These are phyloP conservation scores for Teratosphaeria zuluensis DNA, from an alignment of 2,329 filamentous ascomycete genomes.

Conservation along the genomic window DNA sequence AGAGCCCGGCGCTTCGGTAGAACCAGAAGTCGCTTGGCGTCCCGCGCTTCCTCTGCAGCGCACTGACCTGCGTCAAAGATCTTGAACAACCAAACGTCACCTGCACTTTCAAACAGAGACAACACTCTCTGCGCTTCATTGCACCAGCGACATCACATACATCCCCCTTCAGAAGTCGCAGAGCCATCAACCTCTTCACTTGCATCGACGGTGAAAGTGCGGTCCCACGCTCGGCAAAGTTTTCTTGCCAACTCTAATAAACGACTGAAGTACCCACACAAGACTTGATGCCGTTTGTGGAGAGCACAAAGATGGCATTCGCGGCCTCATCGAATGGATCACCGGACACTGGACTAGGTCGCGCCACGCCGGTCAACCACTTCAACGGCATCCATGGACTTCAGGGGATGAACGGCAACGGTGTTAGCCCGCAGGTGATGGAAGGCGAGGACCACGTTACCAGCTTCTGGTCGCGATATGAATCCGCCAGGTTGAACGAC, in stretches of 20 bases:
- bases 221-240: background rate
- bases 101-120: background rate
- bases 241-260: background rate
- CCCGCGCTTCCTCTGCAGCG: background rate
- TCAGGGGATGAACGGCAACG: background rate
- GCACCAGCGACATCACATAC: background rate
- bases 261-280: background rate
- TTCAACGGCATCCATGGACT: background rate
- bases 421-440: background rate
- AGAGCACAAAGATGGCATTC: background rate
- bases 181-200: background rate
- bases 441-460: conserved; percentile 4
- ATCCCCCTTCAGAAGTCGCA: background rate
- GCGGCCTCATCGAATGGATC: background rate
- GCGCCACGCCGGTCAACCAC: background rate
- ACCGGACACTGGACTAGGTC: background rate
- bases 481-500: conserved; percentile 21
- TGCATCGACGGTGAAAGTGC: background rate
- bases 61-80: background rate
- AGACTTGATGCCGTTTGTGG: background rate
- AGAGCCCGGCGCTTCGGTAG: background rate
- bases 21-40: background rate
- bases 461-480: conserved; percentile 22
- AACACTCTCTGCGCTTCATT: background rate
- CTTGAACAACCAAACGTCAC: background rate